Percentiles rank a stretch among this genome's conserved stretches.
Evolutionary conservation across 2,329 filamentous ascomycete species (phyloP).

Genomic region (Exophiala phaeomuriformis): DNA sequence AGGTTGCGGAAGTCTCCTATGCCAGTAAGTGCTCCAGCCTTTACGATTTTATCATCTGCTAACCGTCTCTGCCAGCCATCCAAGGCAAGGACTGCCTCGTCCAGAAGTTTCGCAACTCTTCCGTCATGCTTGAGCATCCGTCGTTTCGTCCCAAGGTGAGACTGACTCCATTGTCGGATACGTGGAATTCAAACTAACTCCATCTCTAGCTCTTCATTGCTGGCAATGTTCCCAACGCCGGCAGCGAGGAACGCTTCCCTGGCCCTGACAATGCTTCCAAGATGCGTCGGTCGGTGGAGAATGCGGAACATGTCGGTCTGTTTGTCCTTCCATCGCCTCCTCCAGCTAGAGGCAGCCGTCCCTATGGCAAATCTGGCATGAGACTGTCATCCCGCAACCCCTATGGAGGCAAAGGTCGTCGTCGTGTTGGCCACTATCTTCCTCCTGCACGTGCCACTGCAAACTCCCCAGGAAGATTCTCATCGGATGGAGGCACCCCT

Average conservation of each 20-base stretch:
- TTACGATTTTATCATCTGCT: conserved; percentile 3
- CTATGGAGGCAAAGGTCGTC: background rate
- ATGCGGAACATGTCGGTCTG: conserved; percentile 74
- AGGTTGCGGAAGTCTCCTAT: conserved; percentile 84
- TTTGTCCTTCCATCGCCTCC: conserved; percentile 23
- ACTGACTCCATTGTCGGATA: background rate
- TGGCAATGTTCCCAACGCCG: conserved; percentile 47
- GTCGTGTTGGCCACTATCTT: conserved; percentile 11
- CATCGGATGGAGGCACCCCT: background rate
- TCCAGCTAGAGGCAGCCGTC: background rate
- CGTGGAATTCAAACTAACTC: conserved; percentile 6
- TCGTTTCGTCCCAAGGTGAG: conserved; percentile 76
- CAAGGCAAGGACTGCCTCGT: conserved; percentile 87
- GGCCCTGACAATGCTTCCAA: conserved; percentile 77
- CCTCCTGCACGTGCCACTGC: conserved; percentile 15
- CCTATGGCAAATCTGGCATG: background rate
- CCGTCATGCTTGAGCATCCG: conserved; percentile 80
- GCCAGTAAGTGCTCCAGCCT: conserved; percentile 58
- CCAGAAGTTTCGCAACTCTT: conserved; percentile 94
- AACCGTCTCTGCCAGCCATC: conserved; percentile 52
- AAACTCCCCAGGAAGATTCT: background rate
- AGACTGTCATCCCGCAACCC: conserved; percentile 1
- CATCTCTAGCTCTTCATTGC: conserved; percentile 48
- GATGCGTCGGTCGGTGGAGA: conserved; percentile 78
- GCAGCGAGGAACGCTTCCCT: conserved; percentile 69